Evolutionary conservation across 2,329 filamentous ascomycete genomes (phyloP).

Genomic region (Cladosporium sp.): DNA sequence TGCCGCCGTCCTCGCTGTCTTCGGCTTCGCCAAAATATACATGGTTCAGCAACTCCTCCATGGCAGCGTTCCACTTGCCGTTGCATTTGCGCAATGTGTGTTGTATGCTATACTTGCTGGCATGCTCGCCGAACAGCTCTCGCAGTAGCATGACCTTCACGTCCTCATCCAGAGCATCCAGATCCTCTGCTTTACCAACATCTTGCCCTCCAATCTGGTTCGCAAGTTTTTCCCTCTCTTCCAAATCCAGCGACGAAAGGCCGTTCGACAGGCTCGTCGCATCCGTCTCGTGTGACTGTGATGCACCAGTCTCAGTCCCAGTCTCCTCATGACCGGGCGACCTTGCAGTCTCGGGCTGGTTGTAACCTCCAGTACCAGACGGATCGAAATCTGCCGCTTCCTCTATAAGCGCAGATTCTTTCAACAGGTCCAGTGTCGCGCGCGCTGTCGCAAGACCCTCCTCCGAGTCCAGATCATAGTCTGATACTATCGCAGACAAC

Average conservation of each 20-base stretch:
- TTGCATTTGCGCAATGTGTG: slow-evolving; percentile 68
- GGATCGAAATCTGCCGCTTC: slow-evolving; percentile 78
- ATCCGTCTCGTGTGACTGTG: slow-evolving; percentile 53
- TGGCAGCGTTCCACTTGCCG: slow-evolving; percentile 67
- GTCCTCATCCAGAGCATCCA: slow-evolving; percentile 54
- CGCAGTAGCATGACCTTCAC: slow-evolving; percentile 66
- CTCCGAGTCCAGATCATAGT: slow-evolving; percentile 65
- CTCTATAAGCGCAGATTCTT: slow-evolving; percentile 64
- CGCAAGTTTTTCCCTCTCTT: slow-evolving; percentile 19
- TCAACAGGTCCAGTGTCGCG: slow-evolving; percentile 65
- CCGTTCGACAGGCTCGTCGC: slow-evolving; percentile 52
- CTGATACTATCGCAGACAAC: slow-evolving; percentile 72
- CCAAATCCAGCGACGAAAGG: slow-evolving; percentile 40
- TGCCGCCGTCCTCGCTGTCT: slow-evolving; percentile 48
- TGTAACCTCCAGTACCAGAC: slow-evolving; percentile 63
- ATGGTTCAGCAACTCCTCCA: slow-evolving; percentile 79
- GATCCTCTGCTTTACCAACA: slow-evolving; percentile 32
- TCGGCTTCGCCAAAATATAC: slow-evolving; percentile 73
- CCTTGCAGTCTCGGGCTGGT: slow-evolving; percentile 28
- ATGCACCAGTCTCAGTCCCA: slow-evolving; percentile 42
- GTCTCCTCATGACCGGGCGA: slow-evolving; percentile 32
- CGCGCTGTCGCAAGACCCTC: slow-evolving; percentile 58
- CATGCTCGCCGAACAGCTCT: slow-evolving; percentile 70
- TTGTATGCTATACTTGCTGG: slow-evolving; percentile 64
- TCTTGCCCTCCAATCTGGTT: neutral